Base-by-base conservation (phyloP, 2,329 filamentous ascomycete genomes). In the Diaporthe longicolla region DNA sequence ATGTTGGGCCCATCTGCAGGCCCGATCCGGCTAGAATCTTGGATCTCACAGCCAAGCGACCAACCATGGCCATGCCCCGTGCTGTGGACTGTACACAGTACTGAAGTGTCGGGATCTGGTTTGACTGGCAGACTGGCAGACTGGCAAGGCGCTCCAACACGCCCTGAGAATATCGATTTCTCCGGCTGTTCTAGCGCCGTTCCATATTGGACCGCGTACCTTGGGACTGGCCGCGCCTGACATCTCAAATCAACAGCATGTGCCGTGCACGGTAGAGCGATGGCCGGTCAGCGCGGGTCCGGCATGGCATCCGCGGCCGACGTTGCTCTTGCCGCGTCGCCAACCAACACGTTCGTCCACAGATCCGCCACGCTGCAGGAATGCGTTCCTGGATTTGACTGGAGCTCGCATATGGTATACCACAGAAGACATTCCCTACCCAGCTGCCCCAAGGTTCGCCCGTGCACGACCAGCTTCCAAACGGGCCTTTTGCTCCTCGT, bases 21-120 rank as follows among this genome's bases (percentile, higher is more conserved):
- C 63, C 63, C 63, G 45, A 66, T 66, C 63, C 43, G 63, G 63
- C 63, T 66, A 66, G 63, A 45, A 66, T 66, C 63, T 50, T 66
- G 63, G 43, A 66, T 66, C 45, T 66, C 61, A 50, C 61, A 50
- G 43, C 59, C 59, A 43, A 48, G 59, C 59, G 59, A 29, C 29
- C 29, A 29, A 50, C 59, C 40, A 48, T 50, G 26, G 32, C 35
- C 43, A 50, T 50, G 26, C 26, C 9, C 43, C 19, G 24, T 21
- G 37, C 37, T 63, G 37, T 45, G 24, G 32, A 32, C 32, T 11
- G 55, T 43, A 43, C 15, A 17, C 40, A 4, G 40, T 43, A 37
- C 37, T 61, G 37, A 17, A 29, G 10, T 17, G 43, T 65, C 24
- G 59, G 21, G 40, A n/a, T 32, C 43, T 10, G 59, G 59, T 48